Evolutionary conservation across 75 land plant genomes (phyloP).

Genomic region (Pinus albicaulis): DNA sequence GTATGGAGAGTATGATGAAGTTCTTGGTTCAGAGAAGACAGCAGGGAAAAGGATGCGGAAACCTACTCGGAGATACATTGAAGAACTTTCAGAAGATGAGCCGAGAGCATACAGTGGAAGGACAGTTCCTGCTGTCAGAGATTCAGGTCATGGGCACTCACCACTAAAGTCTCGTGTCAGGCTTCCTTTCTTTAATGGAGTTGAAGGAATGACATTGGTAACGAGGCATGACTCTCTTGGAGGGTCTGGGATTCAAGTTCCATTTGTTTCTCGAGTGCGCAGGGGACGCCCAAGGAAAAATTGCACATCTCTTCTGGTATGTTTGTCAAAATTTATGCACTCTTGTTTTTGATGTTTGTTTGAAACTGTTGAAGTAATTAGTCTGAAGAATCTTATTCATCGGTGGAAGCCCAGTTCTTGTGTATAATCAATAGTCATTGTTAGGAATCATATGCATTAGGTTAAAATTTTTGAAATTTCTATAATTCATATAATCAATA

Average conservation of each 20-base stretch:
- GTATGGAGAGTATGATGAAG: constrained; percentile 14
- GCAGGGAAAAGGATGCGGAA: constrained; percentile 78
- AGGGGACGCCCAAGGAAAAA: constrained; percentile 33
- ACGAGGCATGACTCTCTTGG: constrained; percentile 7
- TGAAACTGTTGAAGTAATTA: too few relatives aligned
- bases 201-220: constrained; percentile 4
- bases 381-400: too few relatives aligned
- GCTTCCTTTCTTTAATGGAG: constrained; percentile 11
- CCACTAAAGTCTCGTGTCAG: constrained; percentile 5
- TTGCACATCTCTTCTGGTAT: constrained; percentile 4
- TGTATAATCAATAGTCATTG: too few relatives aligned
- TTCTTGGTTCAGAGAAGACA: constrained; percentile 16
- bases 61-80: constrained; percentile 91
- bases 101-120: constrained; percentile 28
- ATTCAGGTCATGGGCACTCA: constrained; percentile 8
- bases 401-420: too few relatives aligned
- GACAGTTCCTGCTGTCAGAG: constrained; percentile 4
- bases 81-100: constrained; percentile 74
- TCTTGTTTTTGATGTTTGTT: too few relatives aligned
- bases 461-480: too few relatives aligned
- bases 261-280: constrained; percentile 9
- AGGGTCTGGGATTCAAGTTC: constrained; percentile 13
- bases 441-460: too few relatives aligned
- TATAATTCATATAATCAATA: too few relatives aligned
- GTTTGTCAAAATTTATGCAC: neutral